Evolutionary conservation across 768 basidiomycete species (phyloP).

Genomic region (Pleurotus pulmonarius): DNA sequence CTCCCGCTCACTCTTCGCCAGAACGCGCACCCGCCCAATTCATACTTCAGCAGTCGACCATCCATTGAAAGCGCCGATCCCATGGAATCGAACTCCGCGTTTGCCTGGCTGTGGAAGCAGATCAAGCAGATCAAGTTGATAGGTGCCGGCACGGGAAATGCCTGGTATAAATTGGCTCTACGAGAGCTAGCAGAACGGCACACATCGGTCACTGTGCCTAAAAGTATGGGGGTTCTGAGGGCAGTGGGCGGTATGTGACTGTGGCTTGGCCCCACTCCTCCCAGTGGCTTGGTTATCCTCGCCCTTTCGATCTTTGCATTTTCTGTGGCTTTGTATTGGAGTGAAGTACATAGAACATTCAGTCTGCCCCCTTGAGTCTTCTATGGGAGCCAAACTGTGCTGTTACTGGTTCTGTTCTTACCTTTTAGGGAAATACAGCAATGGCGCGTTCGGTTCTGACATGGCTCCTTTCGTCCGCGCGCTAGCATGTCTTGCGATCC

Average conservation of each 20-base stretch:
- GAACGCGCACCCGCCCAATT: conserved; percentile 1
- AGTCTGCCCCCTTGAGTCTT: no score
- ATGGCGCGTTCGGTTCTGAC: no score
- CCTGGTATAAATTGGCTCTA: conserved; percentile 68
- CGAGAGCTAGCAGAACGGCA: conserved; percentile 23
- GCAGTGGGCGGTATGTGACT: conserved; percentile 7
- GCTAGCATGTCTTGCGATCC: no score
- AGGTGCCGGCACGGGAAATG: conserved; percentile 58
- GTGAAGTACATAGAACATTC: no score
- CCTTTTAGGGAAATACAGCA: no score
- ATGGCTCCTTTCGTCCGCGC: no score
- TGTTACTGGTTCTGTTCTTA: no score
- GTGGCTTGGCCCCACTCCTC: conserved; percentile 6
- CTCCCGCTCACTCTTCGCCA: conserved; percentile 41
- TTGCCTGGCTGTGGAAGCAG: conserved; percentile 23
- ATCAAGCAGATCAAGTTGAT: conserved; percentile 53
- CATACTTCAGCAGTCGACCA: conserved; percentile 38
- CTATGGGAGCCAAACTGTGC: no score
- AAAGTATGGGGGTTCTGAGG: not conserved
- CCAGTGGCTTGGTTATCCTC: not conserved
- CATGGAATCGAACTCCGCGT: conserved; percentile 13
- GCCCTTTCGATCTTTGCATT: not conserved
- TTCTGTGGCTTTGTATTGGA: not conserved
- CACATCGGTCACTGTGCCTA: not conserved
- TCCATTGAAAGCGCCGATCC: conserved; percentile 12